Base-by-base conservation (phyloP, 768 basidiomycete species). In the Melanogaster broomeanus region DNA sequence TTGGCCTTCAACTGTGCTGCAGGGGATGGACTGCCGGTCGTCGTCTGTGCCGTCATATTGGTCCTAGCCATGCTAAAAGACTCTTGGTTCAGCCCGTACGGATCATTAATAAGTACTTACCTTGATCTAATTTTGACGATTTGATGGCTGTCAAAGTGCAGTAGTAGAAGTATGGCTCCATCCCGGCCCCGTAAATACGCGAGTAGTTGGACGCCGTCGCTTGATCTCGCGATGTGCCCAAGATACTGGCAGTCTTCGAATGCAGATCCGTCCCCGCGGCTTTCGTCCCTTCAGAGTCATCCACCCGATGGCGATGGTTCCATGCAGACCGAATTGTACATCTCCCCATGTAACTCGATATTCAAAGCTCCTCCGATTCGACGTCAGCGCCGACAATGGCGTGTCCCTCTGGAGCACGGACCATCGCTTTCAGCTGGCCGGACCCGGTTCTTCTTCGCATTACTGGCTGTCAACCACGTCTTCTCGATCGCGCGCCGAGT, bases 161-260 rank as follows among this genome's bases (percentile, higher is more conserved):
- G 74, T 4, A 99, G 77, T 2, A 98, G 79, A 10, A 93, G 81
- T 6, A 93, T 76, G 2, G 95, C 51, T 87, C 86, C 85, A 93
- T 91, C 6, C 95, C 97, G 2, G 96, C 96, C n/a, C 96, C 95
- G 61, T 98, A 98, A 59, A 99, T 97, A 31, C 96, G 85, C 39
- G 96, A 97, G 63, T 98, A 99, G 66, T 99, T 99, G 82, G 98
- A 99, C 31, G 94, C 92, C 68, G 98, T 98, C 28, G 97, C 96
- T 59, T 90, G 87, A 62, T 98, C 93, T 28, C 96, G 83, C 35
- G 93, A 90, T 57, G 94, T 95, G 16, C 91, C 90, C 34, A 98
- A 75, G 62, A 98, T 98, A 52, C 72, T 82, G 10, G 96, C 97
- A 2, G 95, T 96, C 74, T 97, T 97, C 11, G 95, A 98, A 64